A percentile compares a stretch with the other conserved stretches of the same genome.
Conservation (phyloP, 805 yeast genomes). For the Cyberlindnera suaveolens region DNA sequence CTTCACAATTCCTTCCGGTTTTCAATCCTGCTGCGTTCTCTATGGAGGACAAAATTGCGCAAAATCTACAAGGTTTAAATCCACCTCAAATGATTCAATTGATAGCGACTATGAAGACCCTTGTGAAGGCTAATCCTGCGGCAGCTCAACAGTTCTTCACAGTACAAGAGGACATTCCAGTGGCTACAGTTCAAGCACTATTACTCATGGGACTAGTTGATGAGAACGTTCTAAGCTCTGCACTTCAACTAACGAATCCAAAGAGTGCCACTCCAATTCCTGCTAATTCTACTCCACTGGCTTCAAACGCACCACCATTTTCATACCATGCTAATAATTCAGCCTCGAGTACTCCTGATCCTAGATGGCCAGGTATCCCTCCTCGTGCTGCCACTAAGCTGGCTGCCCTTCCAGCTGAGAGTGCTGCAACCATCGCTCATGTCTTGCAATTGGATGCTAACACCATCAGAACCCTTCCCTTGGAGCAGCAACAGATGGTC, state of each 20-base stretch:
- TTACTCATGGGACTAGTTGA: constrained; percentile 74
- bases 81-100: constrained; percentile 68
- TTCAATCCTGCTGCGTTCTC: constrained; percentile 39
- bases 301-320: constrained; percentile 1
- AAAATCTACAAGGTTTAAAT: constrained; percentile 56
- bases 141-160: constrained; percentile 49
- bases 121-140: constrained; percentile 25
- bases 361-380: constrained; percentile 45
- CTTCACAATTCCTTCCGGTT: constrained; percentile 50
- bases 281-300: constrained; percentile 14
- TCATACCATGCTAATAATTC: too few species aligned
- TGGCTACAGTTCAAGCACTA: constrained; percentile 67
- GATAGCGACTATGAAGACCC: constrained; percentile 56
- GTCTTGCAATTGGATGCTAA: constrained; percentile 39
- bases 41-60: constrained; percentile 51
- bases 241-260: constrained; percentile 26
- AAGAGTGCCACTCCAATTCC: constrained; percentile 4
- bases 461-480: constrained; percentile 5
- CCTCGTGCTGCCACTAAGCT: constrained; percentile 44
- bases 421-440: constrained; percentile 48
- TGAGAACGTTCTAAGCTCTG: constrained; percentile 56
- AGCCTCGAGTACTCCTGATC: constrained; percentile 14
- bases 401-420: constrained; percentile 44
- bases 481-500: constrained; percentile 11
- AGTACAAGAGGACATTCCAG: constrained; percentile 50